Percentiles rank a stretch among this genome's conserved stretches.
Conservation (phyloP, 2,329 filamentous ascomycete species). For the Grosmannia serpens region DNA sequence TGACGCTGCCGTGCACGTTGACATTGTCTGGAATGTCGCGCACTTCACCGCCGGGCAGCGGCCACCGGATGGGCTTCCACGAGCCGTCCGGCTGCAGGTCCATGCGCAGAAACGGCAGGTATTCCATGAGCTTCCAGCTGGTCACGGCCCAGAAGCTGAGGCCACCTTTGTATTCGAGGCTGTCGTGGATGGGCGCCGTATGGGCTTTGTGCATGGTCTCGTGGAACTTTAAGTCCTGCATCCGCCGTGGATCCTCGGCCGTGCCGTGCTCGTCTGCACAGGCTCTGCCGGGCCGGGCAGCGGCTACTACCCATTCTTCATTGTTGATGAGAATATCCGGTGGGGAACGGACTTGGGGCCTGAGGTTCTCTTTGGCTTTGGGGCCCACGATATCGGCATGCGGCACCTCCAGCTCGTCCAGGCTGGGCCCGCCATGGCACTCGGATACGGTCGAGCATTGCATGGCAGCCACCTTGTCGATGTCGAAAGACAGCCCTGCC, state of each 20-base stretch:
- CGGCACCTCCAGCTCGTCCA: no score
- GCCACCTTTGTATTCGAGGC: conserved; percentile 52
- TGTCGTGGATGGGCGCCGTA: conserved; percentile 54
- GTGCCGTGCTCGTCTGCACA: conserved; percentile 1
- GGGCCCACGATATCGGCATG: neutral
- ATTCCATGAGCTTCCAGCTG: conserved; percentile 71
- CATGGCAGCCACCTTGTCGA: conserved; percentile 53
- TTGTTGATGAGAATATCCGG: neutral
- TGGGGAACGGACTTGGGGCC: neutral
- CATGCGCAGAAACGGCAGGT: conserved; percentile 70
- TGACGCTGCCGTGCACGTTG: conserved; percentile 61
- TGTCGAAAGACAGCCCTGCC: conserved; percentile 61
- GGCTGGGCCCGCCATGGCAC: no score
- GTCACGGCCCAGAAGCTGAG: conserved; percentile 43
- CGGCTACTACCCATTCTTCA: neutral
- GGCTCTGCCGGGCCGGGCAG: conserved; percentile 7
- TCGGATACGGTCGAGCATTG: conserved; percentile 43
- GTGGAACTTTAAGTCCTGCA: conserved; percentile 31
- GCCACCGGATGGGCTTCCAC: conserved; percentile 74
- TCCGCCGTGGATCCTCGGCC: no score
- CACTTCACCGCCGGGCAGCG: conserved; percentile 64
- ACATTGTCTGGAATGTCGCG: conserved; percentile 63
- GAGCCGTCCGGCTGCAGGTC: conserved; percentile 60
- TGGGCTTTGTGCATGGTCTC: conserved; percentile 46
- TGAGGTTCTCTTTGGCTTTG: neutral